Percentiles rank a stretch among this genome's conserved stretches.
These are phyloP conservation scores for Colletotrichum sp. DNA, from an alignment of 2,329 filamentous ascomycete species.

Conservation along the genomic window DNA sequence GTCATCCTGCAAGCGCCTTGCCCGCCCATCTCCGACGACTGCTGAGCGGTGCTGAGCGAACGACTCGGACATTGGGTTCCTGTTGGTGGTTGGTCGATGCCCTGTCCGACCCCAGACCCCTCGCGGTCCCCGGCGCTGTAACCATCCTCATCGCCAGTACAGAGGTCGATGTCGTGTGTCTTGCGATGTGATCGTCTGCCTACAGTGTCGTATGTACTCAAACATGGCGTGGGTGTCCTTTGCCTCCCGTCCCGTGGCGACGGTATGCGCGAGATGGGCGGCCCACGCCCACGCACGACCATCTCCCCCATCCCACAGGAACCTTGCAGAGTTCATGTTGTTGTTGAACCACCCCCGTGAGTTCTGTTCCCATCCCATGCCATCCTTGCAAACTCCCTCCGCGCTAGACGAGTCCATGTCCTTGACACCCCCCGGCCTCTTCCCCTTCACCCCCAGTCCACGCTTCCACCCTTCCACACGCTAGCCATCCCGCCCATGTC, in stretches of 20 bases:
- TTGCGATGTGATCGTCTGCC: neutral
- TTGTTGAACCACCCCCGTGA: neutral
- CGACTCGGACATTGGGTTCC: neutral
- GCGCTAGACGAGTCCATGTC: slow-evolving; percentile 9
- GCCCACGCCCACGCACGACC: neutral
- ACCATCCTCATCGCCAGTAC: neutral
- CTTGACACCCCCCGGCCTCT: neutral
- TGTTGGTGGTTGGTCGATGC: neutral
- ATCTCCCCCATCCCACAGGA: neutral
- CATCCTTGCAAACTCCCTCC: neutral
- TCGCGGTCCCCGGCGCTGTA: neutral
- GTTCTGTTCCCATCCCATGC: neutral
- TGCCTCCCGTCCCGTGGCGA: slow-evolving; percentile 15
- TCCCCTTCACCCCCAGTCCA: neutral
- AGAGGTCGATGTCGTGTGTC: neutral
- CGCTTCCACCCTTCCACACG: neutral
- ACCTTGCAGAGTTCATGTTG: slow-evolving; percentile 4
- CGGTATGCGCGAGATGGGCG: neutral
- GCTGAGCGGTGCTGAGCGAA: neutral
- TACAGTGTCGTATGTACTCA: neutral
- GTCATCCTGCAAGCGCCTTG: neutral
- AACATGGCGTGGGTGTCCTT: neutral
- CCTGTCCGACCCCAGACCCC: neutral
- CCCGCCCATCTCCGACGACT: neutral
- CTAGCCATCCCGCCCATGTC: slow-evolving; percentile 2